Evolutionary conservation across 2,329 filamentous ascomycete genomes (phyloP), one percentile per base, ranked within the genome.

Genomic region (Trichoderma sp.): DNA sequence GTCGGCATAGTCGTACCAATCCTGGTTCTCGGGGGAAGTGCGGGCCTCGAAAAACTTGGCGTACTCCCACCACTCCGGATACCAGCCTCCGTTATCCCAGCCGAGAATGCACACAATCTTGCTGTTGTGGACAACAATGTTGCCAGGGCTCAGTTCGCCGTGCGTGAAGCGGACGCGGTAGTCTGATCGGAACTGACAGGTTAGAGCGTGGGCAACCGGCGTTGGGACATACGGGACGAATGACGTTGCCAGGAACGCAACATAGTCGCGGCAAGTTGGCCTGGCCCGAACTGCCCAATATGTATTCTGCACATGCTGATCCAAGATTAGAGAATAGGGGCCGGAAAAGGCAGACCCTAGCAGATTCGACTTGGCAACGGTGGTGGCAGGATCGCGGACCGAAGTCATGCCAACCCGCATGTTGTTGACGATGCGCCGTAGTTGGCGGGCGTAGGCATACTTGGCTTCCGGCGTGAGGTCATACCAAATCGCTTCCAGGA

Each of bases 41-140:
- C 67, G 68, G 7, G 74, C 69, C 58, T 76, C 74, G 44, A 76
- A 76, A 61, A 76, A 76, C 50, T 74, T 75, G 63, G 69, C 74
- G 52, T 75, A 76, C 7, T 76, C 74, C 74, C 74, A 76, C 74
- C 74, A 76, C 17, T 68, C 68, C 1, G 74, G 74, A 66, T 75
- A 76, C 66, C 69, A 71, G 19, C 74, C 74, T 5, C 73, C 72
- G 34, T 68, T 74, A 52, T 75, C 73, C 74, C 74, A 76, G 15
- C 74, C 73, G 7, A 72, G 57, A 47, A 76, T 70, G 57, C 68
- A 69, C 9, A 65, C 64, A 43, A 76, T 70, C 24, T 64, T 64
- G 19, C 59, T 65, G 10, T 72, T 67, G 0, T 68, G 58, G 9
- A 75, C 69, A n/a, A 76, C 63, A 41, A 76, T 74, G 39, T 74